Percentiles rank a stretch among this genome's conserved stretches.
Conservation (phyloP, 805 yeast species). For the Tetrapisispora fleetii region DNA sequence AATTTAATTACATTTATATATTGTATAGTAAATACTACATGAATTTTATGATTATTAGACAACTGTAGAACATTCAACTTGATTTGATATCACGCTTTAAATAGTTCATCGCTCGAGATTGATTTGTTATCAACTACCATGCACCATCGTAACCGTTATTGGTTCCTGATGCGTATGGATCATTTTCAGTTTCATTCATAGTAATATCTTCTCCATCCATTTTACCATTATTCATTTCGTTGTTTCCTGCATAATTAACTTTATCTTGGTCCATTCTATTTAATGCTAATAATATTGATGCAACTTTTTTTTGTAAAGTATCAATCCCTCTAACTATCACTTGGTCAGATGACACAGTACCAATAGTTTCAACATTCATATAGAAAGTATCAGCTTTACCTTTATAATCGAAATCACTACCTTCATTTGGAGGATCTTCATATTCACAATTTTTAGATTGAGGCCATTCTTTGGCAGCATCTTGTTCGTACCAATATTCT, state of each 20-base stretch:
- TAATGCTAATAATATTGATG: slow-evolving; percentile 71
- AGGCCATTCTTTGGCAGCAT: slow-evolving; percentile 90
- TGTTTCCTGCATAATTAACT: slow-evolving; percentile 29
- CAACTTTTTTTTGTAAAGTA: slow-evolving; percentile 82
- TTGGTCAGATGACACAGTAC: slow-evolving; percentile 79
- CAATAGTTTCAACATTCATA: slow-evolving; percentile 86
- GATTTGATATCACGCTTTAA: not conserved
- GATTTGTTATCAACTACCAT: slow-evolving; percentile 13
- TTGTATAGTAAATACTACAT: not conserved
- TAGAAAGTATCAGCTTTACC: slow-evolving; percentile 79
- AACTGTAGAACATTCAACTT: not conserved
- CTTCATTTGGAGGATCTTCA: slow-evolving; percentile 91
- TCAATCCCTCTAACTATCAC: slow-evolving; percentile 79
- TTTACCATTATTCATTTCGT: not conserved
- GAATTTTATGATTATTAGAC: not conserved
- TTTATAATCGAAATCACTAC: slow-evolving; percentile 72
- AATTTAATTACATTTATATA: not conserved
- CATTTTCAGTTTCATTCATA: slow-evolving; percentile 23
- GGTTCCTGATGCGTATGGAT: slow-evolving; percentile 26
- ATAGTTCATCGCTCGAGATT: not conserved
- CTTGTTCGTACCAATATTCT: slow-evolving; percentile 91
- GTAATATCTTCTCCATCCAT: slow-evolving; percentile 21
- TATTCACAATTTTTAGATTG: slow-evolving; percentile 76
- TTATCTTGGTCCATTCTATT: slow-evolving; percentile 36
- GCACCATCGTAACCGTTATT: slow-evolving; percentile 27